Evolutionary conservation across 192 early-diverging fungal species (phyloP).

Genomic region (Borealophlyctis nickersoniae): DNA sequence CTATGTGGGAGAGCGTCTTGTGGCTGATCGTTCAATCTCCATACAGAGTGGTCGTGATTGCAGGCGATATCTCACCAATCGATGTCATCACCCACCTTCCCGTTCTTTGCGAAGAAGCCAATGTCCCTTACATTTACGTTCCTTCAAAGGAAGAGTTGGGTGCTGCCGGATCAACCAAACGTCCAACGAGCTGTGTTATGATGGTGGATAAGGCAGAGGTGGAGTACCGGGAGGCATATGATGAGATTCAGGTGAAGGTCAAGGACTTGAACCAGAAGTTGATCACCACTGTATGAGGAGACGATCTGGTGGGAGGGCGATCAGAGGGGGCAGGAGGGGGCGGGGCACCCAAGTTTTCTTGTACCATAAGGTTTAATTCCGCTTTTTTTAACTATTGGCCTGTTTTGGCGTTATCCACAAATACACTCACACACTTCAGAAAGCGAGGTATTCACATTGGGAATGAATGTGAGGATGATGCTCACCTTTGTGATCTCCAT

Average conservation of each 20-base stretch:
- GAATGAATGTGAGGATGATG: too few species aligned
- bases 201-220: constrained; percentile 79
- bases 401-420: too few species aligned
- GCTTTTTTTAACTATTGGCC: too few species aligned
- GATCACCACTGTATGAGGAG: constrained; percentile 50
- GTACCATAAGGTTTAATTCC: too few species aligned
- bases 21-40: not conserved
- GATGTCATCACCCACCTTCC: constrained; percentile 98
- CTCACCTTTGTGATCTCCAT: too few species aligned
- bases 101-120: constrained; percentile 93
- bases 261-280: constrained; percentile 73
- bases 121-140: constrained; percentile 95
- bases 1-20: not conserved
- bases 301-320: too few species aligned
- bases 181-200: constrained; percentile 91
- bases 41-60: constrained; percentile 85
- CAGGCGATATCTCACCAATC: constrained; percentile 94
- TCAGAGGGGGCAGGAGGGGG: too few species aligned
- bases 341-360: too few species aligned
- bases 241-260: constrained; percentile 75
- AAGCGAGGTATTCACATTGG: too few species aligned
- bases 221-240: constrained; percentile 84
- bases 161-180: constrained; percentile 86
- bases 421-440: too few species aligned
- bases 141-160: constrained; percentile 95